Conservation (phyloP, 345 rosid species). For the Cardamine occulta region DNA sequence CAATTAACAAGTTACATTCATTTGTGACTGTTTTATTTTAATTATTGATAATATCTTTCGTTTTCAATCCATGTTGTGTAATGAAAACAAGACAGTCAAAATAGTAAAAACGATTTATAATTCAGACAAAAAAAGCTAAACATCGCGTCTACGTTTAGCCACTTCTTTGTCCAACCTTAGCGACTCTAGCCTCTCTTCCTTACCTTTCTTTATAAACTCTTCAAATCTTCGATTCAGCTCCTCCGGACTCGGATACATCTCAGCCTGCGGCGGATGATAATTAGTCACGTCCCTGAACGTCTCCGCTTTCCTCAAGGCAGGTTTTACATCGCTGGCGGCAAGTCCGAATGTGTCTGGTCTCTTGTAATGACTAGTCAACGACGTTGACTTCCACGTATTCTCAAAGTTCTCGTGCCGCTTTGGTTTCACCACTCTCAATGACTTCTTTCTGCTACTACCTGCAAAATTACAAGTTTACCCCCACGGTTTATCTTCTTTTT, state of each 20-base stretch:
- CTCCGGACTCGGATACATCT: slow-evolving; percentile 64
- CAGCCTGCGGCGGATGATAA: slow-evolving; percentile 43
- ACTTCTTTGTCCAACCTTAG: slow-evolving; percentile 57
- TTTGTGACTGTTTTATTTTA: no score
- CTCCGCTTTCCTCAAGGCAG: slow-evolving; percentile 56
- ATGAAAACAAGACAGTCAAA: not conserved
- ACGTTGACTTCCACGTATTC: slow-evolving; percentile 45
- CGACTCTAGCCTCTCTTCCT: slow-evolving; percentile 71
- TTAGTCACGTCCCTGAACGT: slow-evolving; percentile 72
- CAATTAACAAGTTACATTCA: no score
- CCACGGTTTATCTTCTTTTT: not conserved
- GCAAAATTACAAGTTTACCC: not conserved
- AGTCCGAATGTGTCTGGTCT: slow-evolving; percentile 44
- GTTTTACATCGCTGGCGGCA: slow-evolving; percentile 7
- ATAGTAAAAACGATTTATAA: not conserved
- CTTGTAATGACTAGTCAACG: slow-evolving; percentile 56
- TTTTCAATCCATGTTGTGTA: no score
- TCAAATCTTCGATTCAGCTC: slow-evolving; percentile 83
- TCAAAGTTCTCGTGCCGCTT: slow-evolving; percentile 8
- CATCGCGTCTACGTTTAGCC: not conserved
- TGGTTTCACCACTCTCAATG: slow-evolving; percentile 36
- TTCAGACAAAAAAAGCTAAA: slow-evolving; percentile 7
- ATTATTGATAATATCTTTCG: no score
- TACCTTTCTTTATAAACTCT: slow-evolving; percentile 75
- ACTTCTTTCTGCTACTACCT: slow-evolving; percentile 18